Base-by-base conservation (phyloP, 2,329 filamentous ascomycete species). In the Apiospora marii region DNA sequence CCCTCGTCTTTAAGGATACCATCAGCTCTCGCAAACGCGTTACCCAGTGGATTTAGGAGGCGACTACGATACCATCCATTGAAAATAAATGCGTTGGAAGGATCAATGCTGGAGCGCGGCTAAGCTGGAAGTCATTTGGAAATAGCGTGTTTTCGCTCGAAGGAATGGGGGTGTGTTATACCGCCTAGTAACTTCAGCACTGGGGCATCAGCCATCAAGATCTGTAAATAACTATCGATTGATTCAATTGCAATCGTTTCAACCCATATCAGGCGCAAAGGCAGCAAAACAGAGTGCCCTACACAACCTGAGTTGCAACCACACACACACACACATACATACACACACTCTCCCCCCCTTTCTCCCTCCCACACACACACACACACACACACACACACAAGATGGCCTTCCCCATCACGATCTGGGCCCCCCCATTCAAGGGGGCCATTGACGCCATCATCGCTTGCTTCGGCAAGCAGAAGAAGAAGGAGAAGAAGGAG, bases 391-490 rank as follows among this genome's bases (percentile, higher is more conserved):
- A 24, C n/a, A 51, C 49, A 27, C n/a, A 51, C 49, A 51, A 51
- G 49, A 51, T 51, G 49, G 49, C 10, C 13, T 24, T 51, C n/a
- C 49, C 49, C n/a, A 27, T 27, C 49, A 24, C 49, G 27, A 51
- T 51, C n/a, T 27, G 14, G 13, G 13, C 16, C 44, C 13, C 44
- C 44, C 2, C 12, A 10, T n/a, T 51, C 49, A n/a, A 51, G 24
- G n/a, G 49, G n/a, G 49, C n/a, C 49, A 27, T 51, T 27, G 49
- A 51, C n/a, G 49, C 49, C 49, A 51, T 51, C 49, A 51, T 24
- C 49, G n/a, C 49, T 27, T 51, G 49, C 49, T 51, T 51, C 49
- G 49, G 49, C 49, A 51, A 51, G 46, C 4, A 48, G 7, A 48
- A n/a, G n/a, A 14, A n/a, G 13, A 51, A n/a, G 22, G 22, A 48